Evolutionary conservation across 805 yeast genomes (phyloP), one percentile per base, ranked within the genome.

Genomic region (Peterozyma toletana): DNA sequence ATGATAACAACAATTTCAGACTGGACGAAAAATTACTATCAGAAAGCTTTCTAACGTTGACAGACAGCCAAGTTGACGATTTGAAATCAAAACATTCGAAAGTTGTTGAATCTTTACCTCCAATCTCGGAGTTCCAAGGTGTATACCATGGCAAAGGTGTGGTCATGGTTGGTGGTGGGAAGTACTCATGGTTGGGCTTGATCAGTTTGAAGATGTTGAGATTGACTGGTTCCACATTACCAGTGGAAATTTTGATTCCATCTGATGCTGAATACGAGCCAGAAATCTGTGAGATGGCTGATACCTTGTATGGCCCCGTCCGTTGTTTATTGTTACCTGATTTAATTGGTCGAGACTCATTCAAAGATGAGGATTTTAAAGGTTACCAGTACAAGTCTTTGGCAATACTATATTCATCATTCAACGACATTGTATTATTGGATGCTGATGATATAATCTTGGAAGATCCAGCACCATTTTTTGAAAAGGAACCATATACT

Each of bases 401-500:
- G 33, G 77, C 76, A n/a, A 50, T 74, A 29, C 50, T 73, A 42
- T 63, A 68, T 2, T 69, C 77, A 11, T 62, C 70, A 2, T 74
- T 74, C 50, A 71, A 71, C 46, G 66, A 71, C 40, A 66, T 63
- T 27, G 54, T 74, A 11, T 58, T 70, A 36, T 51, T 74, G 35
- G 80, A 74, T 51, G 67, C 77, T 9, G 80, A 74, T 52, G 67
- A 68, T 43, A 58, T 71, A 38, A 66, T 75, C 2, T 65, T 71
- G 30, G 54, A 57, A 35, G 66, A 68, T 48, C 75, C 75, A 4
- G 72, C 68, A 42, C 27, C 35, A 6, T 44, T 66, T 7, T 59
- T 65, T 27, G 44, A 48, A 1, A 54, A 63, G 1, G 69, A 70
- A 17, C 72, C 83, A 3, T 81, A 68, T 56, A 46, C 52, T 29